Conservation (phyloP, 2,329 filamentous ascomycete species). For the Phaeosphaeriaceae sp. region DNA sequence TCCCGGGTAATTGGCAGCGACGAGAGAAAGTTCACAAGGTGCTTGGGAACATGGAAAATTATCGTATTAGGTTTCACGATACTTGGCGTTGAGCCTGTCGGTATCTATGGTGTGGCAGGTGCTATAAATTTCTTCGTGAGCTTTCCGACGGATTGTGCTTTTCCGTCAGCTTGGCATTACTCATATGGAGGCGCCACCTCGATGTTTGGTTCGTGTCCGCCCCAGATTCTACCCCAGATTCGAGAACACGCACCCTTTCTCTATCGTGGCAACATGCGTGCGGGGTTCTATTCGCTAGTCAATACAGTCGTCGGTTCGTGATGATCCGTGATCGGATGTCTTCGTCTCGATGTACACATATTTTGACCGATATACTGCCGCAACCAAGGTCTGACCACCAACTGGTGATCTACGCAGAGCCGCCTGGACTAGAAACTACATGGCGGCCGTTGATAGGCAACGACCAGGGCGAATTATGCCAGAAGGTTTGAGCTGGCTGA, state of each 20-base stretch:
- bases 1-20: no score
- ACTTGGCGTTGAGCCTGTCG: no score
- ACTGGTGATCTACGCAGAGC: slow-evolving; percentile 9
- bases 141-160: neutral
- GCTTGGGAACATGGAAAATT: no score
- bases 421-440: slow-evolving; percentile 3
- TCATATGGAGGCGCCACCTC: slow-evolving; percentile 1
- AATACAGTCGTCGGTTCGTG: neutral
- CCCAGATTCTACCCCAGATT: slow-evolving; percentile 11
- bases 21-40: no score
- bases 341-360: slow-evolving; percentile 1
- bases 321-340: neutral
- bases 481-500: neutral
- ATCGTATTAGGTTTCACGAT: no score
- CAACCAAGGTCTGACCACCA: neutral
- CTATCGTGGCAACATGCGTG: neutral
- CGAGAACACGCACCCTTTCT: neutral
- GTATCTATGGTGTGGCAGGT: no score
- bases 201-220: neutral
- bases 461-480: neutral
- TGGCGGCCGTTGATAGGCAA: neutral
- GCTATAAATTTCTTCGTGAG: no score
- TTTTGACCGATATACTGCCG: neutral
- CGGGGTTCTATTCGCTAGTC: neutral
- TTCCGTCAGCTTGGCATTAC: slow-evolving; percentile 11